Base-by-base conservation (phyloP, 768 basidiomycete genomes). In the Suillus bovinus region DNA sequence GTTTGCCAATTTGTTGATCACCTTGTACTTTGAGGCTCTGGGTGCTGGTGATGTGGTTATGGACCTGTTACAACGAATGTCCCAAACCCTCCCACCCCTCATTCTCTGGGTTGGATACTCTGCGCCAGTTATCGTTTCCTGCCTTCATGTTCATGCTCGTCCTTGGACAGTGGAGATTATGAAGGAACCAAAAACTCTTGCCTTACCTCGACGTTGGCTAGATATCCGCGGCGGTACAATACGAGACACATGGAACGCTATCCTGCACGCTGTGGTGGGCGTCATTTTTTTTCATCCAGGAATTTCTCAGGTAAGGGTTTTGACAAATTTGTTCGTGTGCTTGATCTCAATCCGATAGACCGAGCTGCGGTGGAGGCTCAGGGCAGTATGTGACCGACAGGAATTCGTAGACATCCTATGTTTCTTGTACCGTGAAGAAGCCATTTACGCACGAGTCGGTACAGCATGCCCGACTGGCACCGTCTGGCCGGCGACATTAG, bases 161-260 rank as follows among this genome's bases (percentile, higher is more conserved):
- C 66, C 78, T 27, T 91, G 88, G 90, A 81, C 83, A 2, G 84
- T 90, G 41, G 55, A 56, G 27, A 69, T 75, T 13, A 75, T 84
- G 36, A 83, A 80, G n/a, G 74, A 80, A 54, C 65, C 70, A 72
- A 54, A 84, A 44, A 76, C 71, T 52, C 75, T 83, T 65, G 64
- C 86, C 17, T 81, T 86, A 59, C 91, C 92, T 46, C 81, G 91
- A 38, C 84, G 91, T 20, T 93, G 91, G 92, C 74, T 91, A 44
- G 89, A 91, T 70, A 82, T 91, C 60, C 76, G 77, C n/a, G 92
- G 92, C 4, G 67, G 68, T 17, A 85, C 78, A 67, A 76, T 92
- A 39, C 71, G 75, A 11, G 85, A 87, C 61, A 80, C 83, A 41
- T 94, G 92, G 92, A 81, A 84, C 60, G 83, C 88, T n/a, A 91